phyloP scores from a whole-genome alignment of 2,329 filamentous ascomycete genomes.

The Clonostachys byssicola region DNA sequence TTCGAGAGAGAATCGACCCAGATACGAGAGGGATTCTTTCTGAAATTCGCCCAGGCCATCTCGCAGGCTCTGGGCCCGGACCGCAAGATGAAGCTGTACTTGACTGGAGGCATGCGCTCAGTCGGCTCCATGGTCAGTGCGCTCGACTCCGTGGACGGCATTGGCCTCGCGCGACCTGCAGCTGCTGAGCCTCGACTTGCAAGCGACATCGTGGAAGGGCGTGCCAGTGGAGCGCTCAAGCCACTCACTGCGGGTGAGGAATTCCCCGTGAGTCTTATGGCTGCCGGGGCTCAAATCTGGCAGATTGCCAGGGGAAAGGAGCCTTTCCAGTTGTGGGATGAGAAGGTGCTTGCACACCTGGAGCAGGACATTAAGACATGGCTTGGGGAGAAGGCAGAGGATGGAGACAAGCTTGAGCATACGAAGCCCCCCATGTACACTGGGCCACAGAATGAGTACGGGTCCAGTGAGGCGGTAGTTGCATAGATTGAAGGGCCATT shows the following conservation, averaged over 20 bases:
- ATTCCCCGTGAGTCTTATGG: background rate
- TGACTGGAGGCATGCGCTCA: slow-evolving; percentile 55
- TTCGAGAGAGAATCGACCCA: slow-evolving; percentile 49
- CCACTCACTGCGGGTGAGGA: background rate
- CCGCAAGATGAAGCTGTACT: slow-evolving; percentile 49
- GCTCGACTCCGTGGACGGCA: slow-evolving; percentile 51
- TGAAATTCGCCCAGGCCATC: slow-evolving; percentile 54
- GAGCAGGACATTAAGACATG: slow-evolving; percentile 12
- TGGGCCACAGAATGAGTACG: background rate
- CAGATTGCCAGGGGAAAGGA: slow-evolving; percentile 12
- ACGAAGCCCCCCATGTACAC: background rate
- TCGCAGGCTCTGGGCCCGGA: slow-evolving; percentile 30
- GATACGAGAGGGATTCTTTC: slow-evolving; percentile 55
- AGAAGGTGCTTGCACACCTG: slow-evolving; percentile 9
- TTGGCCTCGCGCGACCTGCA: slow-evolving; percentile 45
- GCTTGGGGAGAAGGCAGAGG: slow-evolving; percentile 11
- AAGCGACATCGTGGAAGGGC: slow-evolving; percentile 16
- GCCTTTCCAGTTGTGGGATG: slow-evolving; percentile 17
- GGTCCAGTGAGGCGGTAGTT: too few relatives aligned
- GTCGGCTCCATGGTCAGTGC: slow-evolving; percentile 54
- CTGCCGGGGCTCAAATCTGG: slow-evolving; percentile 8
- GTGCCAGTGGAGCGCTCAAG: slow-evolving; percentile 7
- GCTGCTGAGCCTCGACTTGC: slow-evolving; percentile 24
- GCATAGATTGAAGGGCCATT: too few relatives aligned
- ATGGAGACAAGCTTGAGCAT: slow-evolving; percentile 16